phyloP scores from a whole-genome alignment of 2,329 filamentous ascomycete genomes.

The Amylocarpus encephaloides region DNA sequence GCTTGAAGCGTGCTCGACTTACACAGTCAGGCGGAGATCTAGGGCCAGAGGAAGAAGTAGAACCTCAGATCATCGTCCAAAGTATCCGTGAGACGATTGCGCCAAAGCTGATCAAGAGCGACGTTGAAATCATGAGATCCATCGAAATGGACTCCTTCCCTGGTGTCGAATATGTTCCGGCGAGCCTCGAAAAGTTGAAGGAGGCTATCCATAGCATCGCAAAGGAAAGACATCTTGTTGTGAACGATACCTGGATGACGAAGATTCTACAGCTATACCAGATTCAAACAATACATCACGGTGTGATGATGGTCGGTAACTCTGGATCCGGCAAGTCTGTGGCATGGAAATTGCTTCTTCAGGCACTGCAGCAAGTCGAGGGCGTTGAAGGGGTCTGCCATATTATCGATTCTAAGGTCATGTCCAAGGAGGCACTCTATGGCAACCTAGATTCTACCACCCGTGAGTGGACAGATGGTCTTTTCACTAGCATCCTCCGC shows the following conservation, averaged over 20 bases:
- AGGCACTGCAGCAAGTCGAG: conserved; percentile 86
- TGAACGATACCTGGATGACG: conserved; percentile 93
- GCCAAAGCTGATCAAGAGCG: conserved; percentile 87
- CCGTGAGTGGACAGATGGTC: conserved; percentile 95
- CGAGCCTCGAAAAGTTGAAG: conserved; percentile 73
- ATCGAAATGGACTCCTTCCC: conserved; percentile 88
- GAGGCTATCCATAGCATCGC: conserved; percentile 78
- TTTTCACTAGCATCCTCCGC: conserved; percentile 94
- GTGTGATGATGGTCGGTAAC: conserved; percentile 99
- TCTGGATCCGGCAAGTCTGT: conserved; percentile 97
- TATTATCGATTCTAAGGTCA: conserved; percentile 98
- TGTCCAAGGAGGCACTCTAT: conserved; percentile 98
- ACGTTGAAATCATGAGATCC: conserved; percentile 79
- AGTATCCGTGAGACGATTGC: conserved; percentile 98
- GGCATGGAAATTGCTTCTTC: conserved; percentile 86
- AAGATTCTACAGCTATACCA: conserved; percentile 97
- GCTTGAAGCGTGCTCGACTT: conserved; percentile 81
- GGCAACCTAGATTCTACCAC: conserved; percentile 95
- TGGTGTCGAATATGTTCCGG: conserved; percentile 85
- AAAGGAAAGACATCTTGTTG: conserved; percentile 76
- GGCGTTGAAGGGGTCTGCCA: conserved; percentile 90
- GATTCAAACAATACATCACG: conserved; percentile 95
- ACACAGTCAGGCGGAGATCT: conserved; percentile 48
- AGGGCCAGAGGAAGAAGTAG: conserved; percentile 66
- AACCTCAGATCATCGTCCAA: conserved; percentile 97